Evolutionary conservation across 2,329 filamentous ascomycete species (phyloP), one percentile per base, ranked within the genome.

Genomic region (Fusarium sp.): DNA sequence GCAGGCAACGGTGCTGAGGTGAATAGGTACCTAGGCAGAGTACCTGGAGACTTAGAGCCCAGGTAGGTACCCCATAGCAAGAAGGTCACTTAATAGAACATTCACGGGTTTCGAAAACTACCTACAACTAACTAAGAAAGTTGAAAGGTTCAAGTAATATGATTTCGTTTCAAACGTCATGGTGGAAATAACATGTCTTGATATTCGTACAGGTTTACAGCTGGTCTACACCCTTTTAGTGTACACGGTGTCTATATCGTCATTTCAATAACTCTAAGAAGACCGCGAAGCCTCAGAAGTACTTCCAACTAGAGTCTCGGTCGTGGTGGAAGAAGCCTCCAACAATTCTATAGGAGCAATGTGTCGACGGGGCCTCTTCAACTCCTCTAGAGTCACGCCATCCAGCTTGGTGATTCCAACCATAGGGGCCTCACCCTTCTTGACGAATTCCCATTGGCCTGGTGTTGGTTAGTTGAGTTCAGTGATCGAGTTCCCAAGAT

Each of bases 381-480:
- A 79, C 37, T 90, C 88, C 68, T 94, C 92, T 70, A 94, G 77
- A 19, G 93, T 96, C 25, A 96, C 76, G 9, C 93, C 93, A 57
- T 92, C 86, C 50, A 99, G 78, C 77, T 97, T 97, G 17, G 93
- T 98, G 62, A 97, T 87, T 27, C 95, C 95, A 73, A 99, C 94
- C 33, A 97, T 85, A 0, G 95, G 88, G 3, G 93, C 83, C 70
- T 97, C 95, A 8, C 92, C 93, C 78, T 92, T 97, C 81, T 89
- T 92, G 31, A 97, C 93, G 73, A 98, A 97, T 73, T 97, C 93
- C 80, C 92, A 99, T 73, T 90, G 82, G 3, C 91, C 90, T 90
- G 51, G 13, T 43, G 13, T 21, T 13, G 41, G 49, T 75, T 63
- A 73, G 71, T 48, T 32, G 39, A 7, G 3, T 32, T 33, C 31